Percentiles rank a stretch among this genome's conserved stretches.
Evolutionary conservation across 2,329 filamentous ascomycete species (phyloP).

Genomic region (Aspergillus sp.): DNA sequence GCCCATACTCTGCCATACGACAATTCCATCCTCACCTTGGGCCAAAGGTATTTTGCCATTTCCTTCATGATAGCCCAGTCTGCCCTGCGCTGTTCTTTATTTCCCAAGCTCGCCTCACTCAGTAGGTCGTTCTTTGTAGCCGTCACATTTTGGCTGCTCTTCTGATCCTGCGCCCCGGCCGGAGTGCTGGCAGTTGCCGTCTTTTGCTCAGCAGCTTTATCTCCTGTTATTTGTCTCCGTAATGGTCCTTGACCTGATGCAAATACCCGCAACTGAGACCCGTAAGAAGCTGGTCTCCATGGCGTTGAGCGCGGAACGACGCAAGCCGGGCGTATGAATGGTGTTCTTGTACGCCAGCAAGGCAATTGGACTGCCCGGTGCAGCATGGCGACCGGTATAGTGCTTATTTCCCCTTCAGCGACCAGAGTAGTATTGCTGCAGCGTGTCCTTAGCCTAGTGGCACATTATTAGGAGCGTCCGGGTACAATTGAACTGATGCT

Average conservation of each 20-base stretch:
- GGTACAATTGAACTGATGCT: slow-evolving; percentile 8
- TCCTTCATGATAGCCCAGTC: slow-evolving; percentile 99
- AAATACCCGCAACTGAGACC: slow-evolving; percentile 22
- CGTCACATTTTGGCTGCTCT: slow-evolving; percentile 17
- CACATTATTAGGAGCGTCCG: slow-evolving; percentile 13
- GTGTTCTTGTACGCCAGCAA: slow-evolving; percentile 25
- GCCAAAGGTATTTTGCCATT: slow-evolving; percentile 95
- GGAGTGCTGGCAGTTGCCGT: slow-evolving; percentile 7
- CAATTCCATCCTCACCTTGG: slow-evolving; percentile 49
- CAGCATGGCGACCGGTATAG: slow-evolving; percentile 24
- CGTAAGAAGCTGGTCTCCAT: slow-evolving; percentile 15
- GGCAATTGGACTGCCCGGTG: slow-evolving; percentile 29
- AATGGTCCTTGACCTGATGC: slow-evolving; percentile 15
- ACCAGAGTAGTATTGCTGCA: not conserved
- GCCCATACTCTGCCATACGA: not conserved
- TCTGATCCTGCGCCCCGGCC: slow-evolving; percentile 13
- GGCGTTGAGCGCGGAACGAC: slow-evolving; percentile 16
- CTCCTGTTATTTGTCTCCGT: slow-evolving; percentile 16
- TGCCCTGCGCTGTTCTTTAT: slow-evolving; percentile 84
- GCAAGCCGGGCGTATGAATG: slow-evolving; percentile 17
- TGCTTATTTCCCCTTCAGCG: slow-evolving; percentile 3
- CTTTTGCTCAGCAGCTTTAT: slow-evolving; percentile 8
- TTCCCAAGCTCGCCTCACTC: slow-evolving; percentile 56
- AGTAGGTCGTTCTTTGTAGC: slow-evolving; percentile 51
- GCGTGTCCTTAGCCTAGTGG: slow-evolving; percentile 11